Conservation (phyloP, 2,329 filamentous ascomycete species). For the Fusarium circinatum region DNA sequence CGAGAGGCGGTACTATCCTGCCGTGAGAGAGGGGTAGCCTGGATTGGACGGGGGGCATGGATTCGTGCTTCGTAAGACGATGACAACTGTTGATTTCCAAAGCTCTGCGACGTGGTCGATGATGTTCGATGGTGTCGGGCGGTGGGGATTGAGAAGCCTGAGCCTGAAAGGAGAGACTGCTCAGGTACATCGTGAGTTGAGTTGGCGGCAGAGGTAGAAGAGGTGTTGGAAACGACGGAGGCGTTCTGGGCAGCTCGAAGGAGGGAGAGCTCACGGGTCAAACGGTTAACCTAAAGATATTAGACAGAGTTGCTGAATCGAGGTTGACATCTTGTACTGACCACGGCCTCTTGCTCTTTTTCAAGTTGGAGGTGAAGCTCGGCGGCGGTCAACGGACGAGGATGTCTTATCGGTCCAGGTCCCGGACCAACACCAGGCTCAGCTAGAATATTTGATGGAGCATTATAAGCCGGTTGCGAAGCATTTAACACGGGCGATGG, state of each 20-base stretch:
- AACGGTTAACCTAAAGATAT: constrained; percentile 79
- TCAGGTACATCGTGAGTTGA: constrained; percentile 62
- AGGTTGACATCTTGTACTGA: constrained; percentile 53
- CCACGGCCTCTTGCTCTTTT: constrained; percentile 94
- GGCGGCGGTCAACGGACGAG: constrained; percentile 85
- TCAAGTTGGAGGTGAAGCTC: constrained; percentile 91
- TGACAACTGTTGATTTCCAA: constrained; percentile 51
- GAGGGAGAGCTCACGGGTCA: constrained; percentile 87
- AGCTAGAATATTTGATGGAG: constrained; percentile 7
- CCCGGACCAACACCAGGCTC: constrained; percentile 62
- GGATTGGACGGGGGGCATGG: constrained; percentile 58
- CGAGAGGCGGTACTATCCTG: constrained; percentile 67
- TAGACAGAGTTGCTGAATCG: background rate
- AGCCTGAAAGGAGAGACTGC: constrained; percentile 64
- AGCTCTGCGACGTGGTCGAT: constrained; percentile 66
- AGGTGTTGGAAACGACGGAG: constrained; percentile 73
- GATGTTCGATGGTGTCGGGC: constrained; percentile 67
- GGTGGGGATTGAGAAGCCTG: constrained; percentile 67
- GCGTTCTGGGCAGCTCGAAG: constrained; percentile 79
- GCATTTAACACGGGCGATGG: constrained; percentile 45
- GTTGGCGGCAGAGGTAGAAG: constrained; percentile 67
- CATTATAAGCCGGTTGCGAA: constrained; percentile 42
- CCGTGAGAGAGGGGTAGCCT: constrained; percentile 59
- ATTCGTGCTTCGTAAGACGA: constrained; percentile 53
- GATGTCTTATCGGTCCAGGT: constrained; percentile 83